Evolutionary conservation across 2,329 filamentous ascomycete species (phyloP), one percentile per base, ranked within the genome.

Genomic region (Colletotrichum sp.): DNA sequence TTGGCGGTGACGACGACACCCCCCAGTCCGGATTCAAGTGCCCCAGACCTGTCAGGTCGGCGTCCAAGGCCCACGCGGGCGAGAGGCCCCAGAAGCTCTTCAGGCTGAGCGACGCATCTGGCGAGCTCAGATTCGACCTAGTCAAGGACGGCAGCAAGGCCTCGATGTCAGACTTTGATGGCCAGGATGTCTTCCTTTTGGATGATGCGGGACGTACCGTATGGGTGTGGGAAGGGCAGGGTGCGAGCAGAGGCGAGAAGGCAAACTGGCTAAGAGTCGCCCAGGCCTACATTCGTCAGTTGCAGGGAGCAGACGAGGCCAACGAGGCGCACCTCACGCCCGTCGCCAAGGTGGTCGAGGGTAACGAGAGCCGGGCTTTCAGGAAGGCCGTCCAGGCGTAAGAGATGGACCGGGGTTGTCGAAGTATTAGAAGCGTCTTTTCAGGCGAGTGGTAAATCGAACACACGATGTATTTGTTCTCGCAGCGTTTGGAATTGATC

Each of bases 171-270:
- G 91, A 93, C 77, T 83, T 94, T 8, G 87, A 92, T 76, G 87
- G 87, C 55, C 85, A 88, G 61, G 92, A 94, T 78, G 88, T 94
- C 7, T 94, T 94, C 79, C 81, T 94, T 24, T 85, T 93, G 24
- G 88, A 90, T 75, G 91, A 92, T 77, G 86, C 85, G 1, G 91
- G 91, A 8, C 87, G 81, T 66, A 84, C 84, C 9, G 85, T 94
- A 38, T 94, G 92, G 92, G 90, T 94, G 3, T 94, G 92, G 92
- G 88, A 93, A 79, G 92, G 92, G 1, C 82, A 83, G 3, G 84
- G 85, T 2, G 91, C 92, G 10, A 94, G 92, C 81, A 83, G 83
- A 38, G 83, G 82, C 2, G 92, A 94, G 83, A 92, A 87, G 81
- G 87, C 89, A 7, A 85, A 86, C 81, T 94, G 92, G 92, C 82